Evolutionary conservation across 257 asterid species (phyloP).

Genomic region (Primulina eburnea): DNA sequence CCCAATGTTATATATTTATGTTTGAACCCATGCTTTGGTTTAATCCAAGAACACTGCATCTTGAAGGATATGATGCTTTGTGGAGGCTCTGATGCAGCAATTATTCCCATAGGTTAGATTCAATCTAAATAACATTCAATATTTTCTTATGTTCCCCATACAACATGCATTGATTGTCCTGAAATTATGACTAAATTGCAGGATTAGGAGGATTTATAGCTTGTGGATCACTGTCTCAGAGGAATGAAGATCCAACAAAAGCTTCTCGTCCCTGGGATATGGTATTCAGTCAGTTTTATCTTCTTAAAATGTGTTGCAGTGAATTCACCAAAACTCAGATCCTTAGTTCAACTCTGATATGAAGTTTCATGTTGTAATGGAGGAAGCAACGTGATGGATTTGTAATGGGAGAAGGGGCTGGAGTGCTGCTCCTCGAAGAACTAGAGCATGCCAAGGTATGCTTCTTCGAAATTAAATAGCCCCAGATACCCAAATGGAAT

Average conservation of each 20-base stretch:
- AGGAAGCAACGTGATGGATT: constrained; percentile 45
- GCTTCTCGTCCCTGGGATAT: constrained; percentile 52
- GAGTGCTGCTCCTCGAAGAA: constrained; percentile 51
- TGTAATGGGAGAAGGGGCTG: constrained; percentile 58
- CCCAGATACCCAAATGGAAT: background rate
- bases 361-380: background rate
- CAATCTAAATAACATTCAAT: background rate
- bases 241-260: constrained; percentile 42
- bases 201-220: constrained; percentile 52
- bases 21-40: too few species aligned
- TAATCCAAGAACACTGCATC: too few species aligned
- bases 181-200: constrained; percentile 15
- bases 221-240: constrained; percentile 38
- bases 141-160: background rate
- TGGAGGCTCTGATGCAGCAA: constrained; percentile 50
- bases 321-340: too few species aligned
- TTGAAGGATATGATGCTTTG: constrained; percentile 51
- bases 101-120: constrained; percentile 39
- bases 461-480: background rate
- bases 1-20: background rate
- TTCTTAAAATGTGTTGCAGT: background rate
- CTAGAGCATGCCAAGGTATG: constrained; percentile 46
- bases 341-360: background rate
- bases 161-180: background rate
- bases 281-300: constrained; percentile 20